Conservation (phyloP, 2,329 filamentous ascomycete species). For the Leptosphaerulina australis region DNA sequence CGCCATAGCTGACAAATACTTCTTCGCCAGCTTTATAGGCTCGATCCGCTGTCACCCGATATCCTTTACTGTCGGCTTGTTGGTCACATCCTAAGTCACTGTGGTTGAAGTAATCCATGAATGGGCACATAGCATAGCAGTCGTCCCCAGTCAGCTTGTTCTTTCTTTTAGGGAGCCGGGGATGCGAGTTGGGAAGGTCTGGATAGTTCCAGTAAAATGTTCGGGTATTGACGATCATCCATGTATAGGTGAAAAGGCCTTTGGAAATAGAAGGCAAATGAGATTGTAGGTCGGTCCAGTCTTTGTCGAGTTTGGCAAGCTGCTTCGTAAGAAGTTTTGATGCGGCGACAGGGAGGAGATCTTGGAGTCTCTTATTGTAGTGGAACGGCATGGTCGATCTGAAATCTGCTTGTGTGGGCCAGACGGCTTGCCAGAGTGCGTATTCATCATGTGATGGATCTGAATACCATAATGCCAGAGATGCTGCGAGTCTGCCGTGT, state of each 20-base stretch:
- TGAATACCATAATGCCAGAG: slow-evolving; percentile 59
- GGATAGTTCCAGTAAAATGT: slow-evolving; percentile 63
- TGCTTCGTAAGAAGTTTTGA: slow-evolving; percentile 61
- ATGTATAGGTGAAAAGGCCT: slow-evolving; percentile 60
- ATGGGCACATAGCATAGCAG: slow-evolving; percentile 72
- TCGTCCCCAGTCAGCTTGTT: slow-evolving; percentile 56
- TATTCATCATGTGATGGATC: slow-evolving; percentile 52
- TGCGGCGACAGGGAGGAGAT: slow-evolving; percentile 47
- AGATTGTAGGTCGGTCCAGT: slow-evolving; percentile 55
- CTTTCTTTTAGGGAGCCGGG: slow-evolving; percentile 51
- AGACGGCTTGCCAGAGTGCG: slow-evolving; percentile 67
- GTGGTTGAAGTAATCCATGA: slow-evolving; percentile 75
- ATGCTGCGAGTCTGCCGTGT: slow-evolving; percentile 75
- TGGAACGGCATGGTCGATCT: slow-evolving; percentile 62
- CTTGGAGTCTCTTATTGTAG: slow-evolving; percentile 55
- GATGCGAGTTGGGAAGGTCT: slow-evolving; percentile 46
- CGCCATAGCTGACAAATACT: slow-evolving; percentile 71
- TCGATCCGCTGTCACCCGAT: slow-evolving; percentile 60
- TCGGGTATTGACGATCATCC: slow-evolving; percentile 66
- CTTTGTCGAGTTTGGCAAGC: slow-evolving; percentile 56
- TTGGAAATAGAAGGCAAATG: slow-evolving; percentile 54
- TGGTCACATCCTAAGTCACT: slow-evolving; percentile 58
- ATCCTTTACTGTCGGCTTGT: slow-evolving; percentile 58
- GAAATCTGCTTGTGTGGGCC: slow-evolving; percentile 69
- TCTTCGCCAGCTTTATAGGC: slow-evolving; percentile 65